phyloP scores from a whole-genome alignment of 2,329 filamentous ascomycete species.

The Cytospora piceicola region DNA sequence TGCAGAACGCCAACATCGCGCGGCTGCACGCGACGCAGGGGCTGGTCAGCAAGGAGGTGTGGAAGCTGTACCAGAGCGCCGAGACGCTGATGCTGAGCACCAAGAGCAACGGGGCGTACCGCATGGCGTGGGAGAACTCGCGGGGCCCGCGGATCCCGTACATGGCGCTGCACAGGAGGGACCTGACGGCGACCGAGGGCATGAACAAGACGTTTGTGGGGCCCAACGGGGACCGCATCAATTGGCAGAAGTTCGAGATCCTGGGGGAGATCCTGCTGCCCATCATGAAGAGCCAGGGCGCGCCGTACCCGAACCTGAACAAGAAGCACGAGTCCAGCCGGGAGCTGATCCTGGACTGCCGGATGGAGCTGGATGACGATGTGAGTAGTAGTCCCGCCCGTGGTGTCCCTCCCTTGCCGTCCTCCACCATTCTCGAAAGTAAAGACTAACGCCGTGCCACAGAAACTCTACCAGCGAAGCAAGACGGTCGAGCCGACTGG shows the following conservation, averaged over 20 bases:
- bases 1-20: constrained; percentile 86
- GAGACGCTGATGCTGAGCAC: constrained; percentile 92
- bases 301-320: constrained; percentile 73
- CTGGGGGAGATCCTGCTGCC: constrained; percentile 89
- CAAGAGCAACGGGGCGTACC: constrained; percentile 91
- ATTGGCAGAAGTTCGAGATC: constrained; percentile 98
- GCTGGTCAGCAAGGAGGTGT: constrained; percentile 70
- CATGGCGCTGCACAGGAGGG: constrained; percentile 84
- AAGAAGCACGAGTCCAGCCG: constrained; percentile 68
- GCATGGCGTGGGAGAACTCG: constrained; percentile 97
- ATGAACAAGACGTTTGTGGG: constrained; percentile 90
- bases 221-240: constrained; percentile 73
- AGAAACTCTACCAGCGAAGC: constrained; percentile 31
- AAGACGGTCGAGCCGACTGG: constrained; percentile 29
- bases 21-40: constrained; percentile 79
- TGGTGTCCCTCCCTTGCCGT: not conserved
- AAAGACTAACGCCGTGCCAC: constrained; percentile 4
- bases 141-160: constrained; percentile 89
- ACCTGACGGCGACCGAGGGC: constrained; percentile 89
- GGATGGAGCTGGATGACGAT: constrained; percentile 84
- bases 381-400: constrained; percentile 54
- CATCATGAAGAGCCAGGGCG: constrained; percentile 88
- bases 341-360: constrained; percentile 79
- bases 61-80: constrained; percentile 85
- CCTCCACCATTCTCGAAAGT: too few species aligned